Evolutionary conservation across 192 early-diverging fungal genomes (phyloP).

Genomic region (Chytriomyces sp.): DNA sequence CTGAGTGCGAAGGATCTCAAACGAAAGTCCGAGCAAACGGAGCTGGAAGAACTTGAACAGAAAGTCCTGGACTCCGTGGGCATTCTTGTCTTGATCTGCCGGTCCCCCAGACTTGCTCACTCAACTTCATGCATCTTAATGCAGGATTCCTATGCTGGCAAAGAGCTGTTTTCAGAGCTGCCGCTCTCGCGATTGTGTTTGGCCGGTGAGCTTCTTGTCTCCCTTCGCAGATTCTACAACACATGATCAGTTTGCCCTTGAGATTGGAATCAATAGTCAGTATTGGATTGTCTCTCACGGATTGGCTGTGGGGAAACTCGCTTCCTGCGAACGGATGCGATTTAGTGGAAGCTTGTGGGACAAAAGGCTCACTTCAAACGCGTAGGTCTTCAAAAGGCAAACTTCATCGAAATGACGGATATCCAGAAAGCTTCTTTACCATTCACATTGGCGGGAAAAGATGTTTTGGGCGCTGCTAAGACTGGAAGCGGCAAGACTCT

Average conservation of each 20-base stretch:
- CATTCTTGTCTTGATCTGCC: neutral
- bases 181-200: constrained; percentile 15
- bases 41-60: constrained; percentile 13
- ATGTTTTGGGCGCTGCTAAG: constrained; percentile 95
- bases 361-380: neutral
- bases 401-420: constrained; percentile 91
- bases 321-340: too few relatives aligned
- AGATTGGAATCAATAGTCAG: neutral
- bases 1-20: constrained; percentile 8
- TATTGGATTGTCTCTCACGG: neutral
- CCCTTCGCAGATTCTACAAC: too few relatives aligned
- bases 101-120: neutral
- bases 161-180: constrained; percentile 17
- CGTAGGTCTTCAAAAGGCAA: constrained; percentile 75
- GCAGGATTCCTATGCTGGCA: constrained; percentile 18
- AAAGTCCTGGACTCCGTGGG: constrained; percentile 6
- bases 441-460: constrained; percentile 73
- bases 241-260: too few relatives aligned
- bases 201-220: constrained; percentile 14
- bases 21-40: constrained; percentile 22
- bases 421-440: constrained; percentile 79
- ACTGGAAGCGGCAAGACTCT: constrained; percentile 92
- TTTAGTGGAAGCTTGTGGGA: neutral
- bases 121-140: neutral
- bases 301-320: neutral